phyloP scores from a whole-genome alignment of 1,284 basidiomycete genomes.

The Caloboletus inedulis region DNA sequence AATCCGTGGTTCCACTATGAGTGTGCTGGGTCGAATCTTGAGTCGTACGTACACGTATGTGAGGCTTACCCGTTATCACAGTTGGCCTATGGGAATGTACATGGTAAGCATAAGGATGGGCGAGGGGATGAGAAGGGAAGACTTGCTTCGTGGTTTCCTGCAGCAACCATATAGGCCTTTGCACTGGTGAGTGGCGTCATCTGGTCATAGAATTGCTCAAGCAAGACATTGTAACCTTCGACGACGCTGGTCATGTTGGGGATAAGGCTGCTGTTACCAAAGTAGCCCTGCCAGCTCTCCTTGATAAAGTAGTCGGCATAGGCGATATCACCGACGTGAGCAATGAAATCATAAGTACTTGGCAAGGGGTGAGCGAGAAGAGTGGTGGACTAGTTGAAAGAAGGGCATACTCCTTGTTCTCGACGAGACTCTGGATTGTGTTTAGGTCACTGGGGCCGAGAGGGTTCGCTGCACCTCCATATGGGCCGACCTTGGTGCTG shows the following conservation, averaged over 20 bases:
- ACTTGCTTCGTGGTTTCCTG: conserved; percentile 27
- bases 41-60: background rate
- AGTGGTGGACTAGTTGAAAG: background rate
- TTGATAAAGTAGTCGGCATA: conserved; percentile 31
- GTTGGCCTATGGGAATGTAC: conserved; percentile 17
- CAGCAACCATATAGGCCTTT: conserved; percentile 29
- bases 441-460: conserved; percentile 28
- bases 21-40: background rate
- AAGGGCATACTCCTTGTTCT: conserved; percentile 26
- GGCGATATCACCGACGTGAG: conserved; percentile 28
- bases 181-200: conserved; percentile 23
- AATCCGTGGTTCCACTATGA: conserved; percentile 23
- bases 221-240: conserved; percentile 26
- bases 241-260: conserved; percentile 27
- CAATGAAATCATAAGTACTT: conserved; percentile 28
- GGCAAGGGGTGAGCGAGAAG: background rate
- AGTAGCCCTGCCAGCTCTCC: conserved; percentile 31
- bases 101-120: background rate
- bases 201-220: conserved; percentile 30
- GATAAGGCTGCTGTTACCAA: conserved; percentile 28
- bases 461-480: conserved; percentile 20
- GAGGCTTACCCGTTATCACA: conserved; percentile 28
- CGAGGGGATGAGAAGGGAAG: background rate
- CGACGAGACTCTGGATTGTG: conserved; percentile 31
- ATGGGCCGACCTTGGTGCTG: conserved; percentile 30